A percentile compares a stretch with the other conserved stretches of the same genome.
Evolutionary conservation across 1,284 basidiomycete species (phyloP).

Genomic region (Coniferiporia sulphurascens): DNA sequence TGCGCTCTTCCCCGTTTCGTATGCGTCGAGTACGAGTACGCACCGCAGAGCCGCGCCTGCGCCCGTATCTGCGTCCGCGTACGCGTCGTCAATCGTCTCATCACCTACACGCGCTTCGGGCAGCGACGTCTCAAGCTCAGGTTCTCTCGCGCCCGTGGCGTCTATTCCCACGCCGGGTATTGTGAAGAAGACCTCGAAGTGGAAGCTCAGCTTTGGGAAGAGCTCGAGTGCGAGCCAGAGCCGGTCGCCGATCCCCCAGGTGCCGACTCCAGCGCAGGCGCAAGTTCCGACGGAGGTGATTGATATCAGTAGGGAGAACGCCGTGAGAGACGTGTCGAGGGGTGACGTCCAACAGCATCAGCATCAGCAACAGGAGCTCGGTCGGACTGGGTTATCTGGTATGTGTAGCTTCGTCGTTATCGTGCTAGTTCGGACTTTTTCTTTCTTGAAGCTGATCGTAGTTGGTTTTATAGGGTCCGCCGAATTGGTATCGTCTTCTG

Average conservation of each 20-base stretch:
- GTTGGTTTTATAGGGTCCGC: too few relatives aligned
- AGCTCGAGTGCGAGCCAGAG: slow-evolving; percentile 26
- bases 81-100: not conserved
- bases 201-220: slow-evolving; percentile 74
- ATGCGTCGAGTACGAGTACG: not conserved
- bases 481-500: too few relatives aligned
- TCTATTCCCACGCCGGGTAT: slow-evolving; percentile 27
- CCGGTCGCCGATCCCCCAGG: slow-evolving; percentile 34
- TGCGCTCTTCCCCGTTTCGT: slow-evolving; percentile 15
- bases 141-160: too few relatives aligned
- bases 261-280: slow-evolving; percentile 38
- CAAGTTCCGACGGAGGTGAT: slow-evolving; percentile 37
- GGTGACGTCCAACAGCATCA: not conserved
- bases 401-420: slow-evolving; percentile 23
- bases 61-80: not conserved
- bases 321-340: not conserved
- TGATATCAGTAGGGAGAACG: slow-evolving; percentile 4
- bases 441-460: too few relatives aligned
- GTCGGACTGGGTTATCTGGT: slow-evolving; percentile 22
- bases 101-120: too few relatives aligned
- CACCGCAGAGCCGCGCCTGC: not conserved
- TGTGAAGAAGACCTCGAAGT: slow-evolving; percentile 73
- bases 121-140: not conserved
- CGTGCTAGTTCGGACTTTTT: too few relatives aligned
- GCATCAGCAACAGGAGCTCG: slow-evolving; percentile 25